Conservation (phyloP, 2,329 filamentous ascomycete species). For the Ceratocystis huliohia region DNA sequence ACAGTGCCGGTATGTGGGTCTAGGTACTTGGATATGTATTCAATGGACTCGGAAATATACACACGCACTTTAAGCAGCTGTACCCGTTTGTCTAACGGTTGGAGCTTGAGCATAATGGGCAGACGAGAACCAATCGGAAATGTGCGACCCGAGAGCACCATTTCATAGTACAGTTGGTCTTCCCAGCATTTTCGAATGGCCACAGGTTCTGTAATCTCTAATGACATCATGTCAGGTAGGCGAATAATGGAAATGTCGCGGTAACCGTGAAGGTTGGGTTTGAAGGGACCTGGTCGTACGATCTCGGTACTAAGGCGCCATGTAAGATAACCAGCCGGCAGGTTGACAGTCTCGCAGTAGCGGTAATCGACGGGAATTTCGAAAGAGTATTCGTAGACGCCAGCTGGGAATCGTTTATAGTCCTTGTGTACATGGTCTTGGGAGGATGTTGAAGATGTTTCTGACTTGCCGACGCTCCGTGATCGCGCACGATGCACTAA, state of each 20-base stretch:
- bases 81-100: slow-evolving; percentile 71
- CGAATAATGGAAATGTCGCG: slow-evolving; percentile 77
- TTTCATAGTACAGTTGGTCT: slow-evolving; percentile 89
- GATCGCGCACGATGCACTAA: slow-evolving; percentile 50
- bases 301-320: slow-evolving; percentile 79
- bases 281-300: slow-evolving; percentile 78
- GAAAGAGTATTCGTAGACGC: slow-evolving; percentile 55
- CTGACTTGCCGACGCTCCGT: slow-evolving; percentile 62
- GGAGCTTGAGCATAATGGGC: slow-evolving; percentile 87
- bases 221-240: slow-evolving; percentile 71
- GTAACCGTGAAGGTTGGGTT: slow-evolving; percentile 68
- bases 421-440: slow-evolving; percentile 43
- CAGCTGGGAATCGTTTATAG: slow-evolving; percentile 75
- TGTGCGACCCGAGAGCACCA: slow-evolving; percentile 89
- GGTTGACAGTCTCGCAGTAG: slow-evolving; percentile 75
- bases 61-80: slow-evolving; percentile 89
- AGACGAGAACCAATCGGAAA: slow-evolving; percentile 81
- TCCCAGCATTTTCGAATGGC: slow-evolving; percentile 91
- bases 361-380: slow-evolving; percentile 82
- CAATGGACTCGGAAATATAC: slow-evolving; percentile 76
- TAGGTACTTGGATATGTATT: slow-evolving; percentile 58
- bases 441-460: neutral
- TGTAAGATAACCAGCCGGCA: slow-evolving; percentile 73
- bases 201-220: slow-evolving; percentile 86
- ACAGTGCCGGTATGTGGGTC: slow-evolving; percentile 14